Conservation (phyloP, 1,284 basidiomycete species). For the Megacollybia platyphylla region DNA sequence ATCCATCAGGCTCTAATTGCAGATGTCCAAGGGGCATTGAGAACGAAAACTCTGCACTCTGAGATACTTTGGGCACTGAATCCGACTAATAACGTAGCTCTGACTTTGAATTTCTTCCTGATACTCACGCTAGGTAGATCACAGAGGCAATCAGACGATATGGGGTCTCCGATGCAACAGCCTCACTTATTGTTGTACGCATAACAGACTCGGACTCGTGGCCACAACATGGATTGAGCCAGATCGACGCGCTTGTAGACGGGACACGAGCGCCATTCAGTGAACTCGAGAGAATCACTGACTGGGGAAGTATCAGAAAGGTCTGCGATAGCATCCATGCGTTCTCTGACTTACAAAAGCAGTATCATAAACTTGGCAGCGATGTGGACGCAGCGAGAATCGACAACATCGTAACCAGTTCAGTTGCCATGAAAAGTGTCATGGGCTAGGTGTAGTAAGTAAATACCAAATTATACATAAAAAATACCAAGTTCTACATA, state of each 20-base stretch:
- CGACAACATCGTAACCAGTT: constrained; percentile 59
- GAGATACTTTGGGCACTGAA: constrained; percentile 79
- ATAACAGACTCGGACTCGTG: constrained; percentile 31
- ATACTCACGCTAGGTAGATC: constrained; percentile 37
- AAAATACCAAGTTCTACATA: background rate
- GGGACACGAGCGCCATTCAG: constrained; percentile 39
- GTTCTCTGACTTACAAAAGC: constrained; percentile 2
- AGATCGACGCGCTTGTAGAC: constrained; percentile 44
- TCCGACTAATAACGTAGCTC: constrained; percentile 69
- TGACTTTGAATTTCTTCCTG: background rate
- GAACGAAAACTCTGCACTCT: constrained; percentile 75
- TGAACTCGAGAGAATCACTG: constrained; percentile 38
- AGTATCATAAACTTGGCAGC: constrained; percentile 69
- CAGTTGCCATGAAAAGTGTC: constrained; percentile 75
- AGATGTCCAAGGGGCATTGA: constrained; percentile 39
- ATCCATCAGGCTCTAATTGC: constrained; percentile 71
- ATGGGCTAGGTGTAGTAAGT: constrained; percentile 11
- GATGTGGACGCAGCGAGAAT: constrained; percentile 29
- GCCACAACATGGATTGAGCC: constrained; percentile 22
- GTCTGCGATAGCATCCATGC: constrained; percentile 21
- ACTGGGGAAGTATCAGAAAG: constrained; percentile 66
- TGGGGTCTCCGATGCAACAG: constrained; percentile 63
- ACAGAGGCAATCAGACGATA: constrained; percentile 77
- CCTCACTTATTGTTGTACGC: constrained; percentile 62
- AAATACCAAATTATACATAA: too few species aligned